Evolutionary conservation across 2,329 filamentous ascomycete species (phyloP), one percentile per base, ranked within the genome.

Genomic region (Fusarium solani-melongenae): DNA sequence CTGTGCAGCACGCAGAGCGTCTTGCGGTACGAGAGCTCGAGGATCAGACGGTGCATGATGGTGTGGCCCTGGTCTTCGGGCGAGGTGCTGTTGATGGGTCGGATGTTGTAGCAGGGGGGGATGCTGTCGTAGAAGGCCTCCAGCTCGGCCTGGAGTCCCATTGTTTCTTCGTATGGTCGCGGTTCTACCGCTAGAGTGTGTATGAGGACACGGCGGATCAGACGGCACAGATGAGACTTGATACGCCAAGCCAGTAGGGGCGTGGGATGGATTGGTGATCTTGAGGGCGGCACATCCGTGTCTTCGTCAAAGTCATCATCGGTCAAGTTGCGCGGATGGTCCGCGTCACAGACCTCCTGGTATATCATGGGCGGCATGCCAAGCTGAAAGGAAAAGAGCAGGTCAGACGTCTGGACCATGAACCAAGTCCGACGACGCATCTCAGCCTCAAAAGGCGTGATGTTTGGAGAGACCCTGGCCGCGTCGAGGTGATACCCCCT

Each of bases 221-320:
- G 77, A 17, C 81, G 82, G 62, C 84, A 83, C 15, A 87, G 80
- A 53, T 78, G 81, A n/a, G 82, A 84, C 70, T 87, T 87, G 70
- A 79, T 81, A 64, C 80, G 81, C 67, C 84, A 82, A 64, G 84
- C 85, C 4, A 88, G 78, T 39, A 83, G 80, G 8, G 84, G 83
- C 2, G 84, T 86, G 17, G 84, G 80, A 46, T 87, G 85, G 0
- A 83, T 83, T 24, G 81, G 76, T 3, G 84, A 82, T 2, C 86
- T 81, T 3, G 84, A 81, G 0, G 81, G 79, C 2, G 87, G 86
- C 59, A 88, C 79, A 6, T 82, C 79, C 12, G 78, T 77, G 22
- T 82, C 79, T 74, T 88, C 86, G 72, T 87, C 86, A 71, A 89
- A 88, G 74, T 89, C 88, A 14, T 85, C 82, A 69, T 89, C 87